These are phyloP conservation scores for Lasiodiplodia sp. DNA, from an alignment of 2,329 filamentous ascomycete genomes.

Conservation along the genomic window DNA sequence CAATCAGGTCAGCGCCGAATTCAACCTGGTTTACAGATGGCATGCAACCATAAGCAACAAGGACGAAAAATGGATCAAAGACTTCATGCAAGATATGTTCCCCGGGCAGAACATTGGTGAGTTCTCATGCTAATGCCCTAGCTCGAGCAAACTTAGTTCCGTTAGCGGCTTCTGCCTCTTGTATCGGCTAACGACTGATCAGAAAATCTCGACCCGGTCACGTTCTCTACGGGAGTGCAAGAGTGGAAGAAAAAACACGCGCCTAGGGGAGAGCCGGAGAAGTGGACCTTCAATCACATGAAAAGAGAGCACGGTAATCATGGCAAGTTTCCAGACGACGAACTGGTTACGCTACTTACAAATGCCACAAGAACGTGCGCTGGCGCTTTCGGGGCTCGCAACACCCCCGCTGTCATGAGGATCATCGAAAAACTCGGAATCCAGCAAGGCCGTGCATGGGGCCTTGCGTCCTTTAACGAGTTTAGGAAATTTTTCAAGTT, in stretches of 20 bases:
- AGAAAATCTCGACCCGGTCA: no score
- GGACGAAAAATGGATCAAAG: conserved; percentile 79
- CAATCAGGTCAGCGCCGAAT: conserved; percentile 81
- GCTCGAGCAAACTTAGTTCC: background rate
- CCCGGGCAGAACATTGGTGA: background rate
- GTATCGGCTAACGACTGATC: no score
- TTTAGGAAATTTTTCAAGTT: conserved; percentile 79
- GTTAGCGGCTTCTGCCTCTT: no score
- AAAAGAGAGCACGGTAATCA: conserved; percentile 45
- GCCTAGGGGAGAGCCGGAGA: conserved; percentile 55
- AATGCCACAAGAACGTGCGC: conserved; percentile 49
- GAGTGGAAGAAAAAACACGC: conserved; percentile 55
- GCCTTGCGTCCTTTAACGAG: conserved; percentile 76
- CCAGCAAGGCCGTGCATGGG: conserved; percentile 74
- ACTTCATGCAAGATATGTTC: conserved; percentile 43
- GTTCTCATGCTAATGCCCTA: background rate
- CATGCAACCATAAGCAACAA: conserved; percentile 75
- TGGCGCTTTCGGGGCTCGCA: conserved; percentile 60
- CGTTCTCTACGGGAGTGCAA: no score
- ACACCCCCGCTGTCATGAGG: conserved; percentile 56
- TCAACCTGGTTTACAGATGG: conserved; percentile 84
- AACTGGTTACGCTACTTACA: conserved; percentile 55
- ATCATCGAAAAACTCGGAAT: conserved; percentile 76
- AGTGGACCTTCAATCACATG: conserved; percentile 54
- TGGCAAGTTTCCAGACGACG: conserved; percentile 53